phyloP scores from a whole-genome alignment of 202 grass and related monocot genomes.

The Elaeis oleifera region DNA sequence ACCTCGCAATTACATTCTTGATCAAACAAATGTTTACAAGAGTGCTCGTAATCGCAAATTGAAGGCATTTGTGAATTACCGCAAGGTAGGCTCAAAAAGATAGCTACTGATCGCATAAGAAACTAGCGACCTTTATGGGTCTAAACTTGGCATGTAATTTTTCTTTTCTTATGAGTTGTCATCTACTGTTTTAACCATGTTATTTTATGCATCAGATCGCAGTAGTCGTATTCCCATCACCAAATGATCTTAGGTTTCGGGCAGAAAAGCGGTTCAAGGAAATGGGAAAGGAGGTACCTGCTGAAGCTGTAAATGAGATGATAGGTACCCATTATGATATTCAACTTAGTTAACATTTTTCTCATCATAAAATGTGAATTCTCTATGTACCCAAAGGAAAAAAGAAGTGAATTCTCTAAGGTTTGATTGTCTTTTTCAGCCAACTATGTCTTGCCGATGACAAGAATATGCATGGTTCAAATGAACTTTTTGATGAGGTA shows the following conservation, averaged over 20 bases:
- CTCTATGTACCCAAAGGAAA: neutral
- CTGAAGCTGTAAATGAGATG: conserved; percentile 58
- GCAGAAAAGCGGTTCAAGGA: conserved; percentile 35
- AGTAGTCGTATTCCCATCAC: conserved; percentile 40
- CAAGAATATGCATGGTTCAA: conserved; percentile 38
- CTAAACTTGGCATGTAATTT: too few relatives aligned
- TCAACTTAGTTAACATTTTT: neutral
- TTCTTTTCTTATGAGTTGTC: too few relatives aligned
- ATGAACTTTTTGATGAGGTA: conserved; percentile 60
- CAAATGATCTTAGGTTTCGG: conserved; percentile 40
- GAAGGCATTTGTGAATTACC: conserved; percentile 44
- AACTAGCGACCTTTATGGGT: too few relatives aligned
- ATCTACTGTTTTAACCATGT: too few relatives aligned
- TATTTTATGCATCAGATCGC: conserved; percentile 33
- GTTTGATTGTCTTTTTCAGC: conserved; percentile 29
- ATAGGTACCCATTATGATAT: conserved; percentile 30
- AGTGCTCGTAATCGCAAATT: conserved; percentile 44
- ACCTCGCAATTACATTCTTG: conserved; percentile 50
- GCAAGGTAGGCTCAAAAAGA: conserved; percentile 29
- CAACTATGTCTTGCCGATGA: conserved; percentile 48
- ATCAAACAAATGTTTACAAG: conserved; percentile 70
- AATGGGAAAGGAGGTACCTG: conserved; percentile 60
- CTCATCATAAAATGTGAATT: neutral
- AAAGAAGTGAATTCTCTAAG: neutral
- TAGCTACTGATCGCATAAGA: too few relatives aligned